Conservation (phyloP, 2,329 filamentous ascomycete genomes). For the Exophiala alcalophila region DNA sequence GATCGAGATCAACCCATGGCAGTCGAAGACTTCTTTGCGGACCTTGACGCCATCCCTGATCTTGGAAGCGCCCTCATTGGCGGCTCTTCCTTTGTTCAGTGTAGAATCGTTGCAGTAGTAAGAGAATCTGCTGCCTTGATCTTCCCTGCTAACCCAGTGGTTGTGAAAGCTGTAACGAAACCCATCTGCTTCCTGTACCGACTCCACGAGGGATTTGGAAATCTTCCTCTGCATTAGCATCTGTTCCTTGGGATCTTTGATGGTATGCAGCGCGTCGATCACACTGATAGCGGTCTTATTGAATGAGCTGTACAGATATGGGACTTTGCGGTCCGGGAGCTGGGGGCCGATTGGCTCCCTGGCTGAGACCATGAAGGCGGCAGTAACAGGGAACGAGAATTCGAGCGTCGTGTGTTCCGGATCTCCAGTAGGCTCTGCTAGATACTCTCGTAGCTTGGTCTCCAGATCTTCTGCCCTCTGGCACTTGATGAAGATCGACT, state of each 20-base stretch:
- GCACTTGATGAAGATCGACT: constrained; percentile 24
- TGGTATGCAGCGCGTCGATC: constrained; percentile 23
- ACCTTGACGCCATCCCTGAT: constrained; percentile 18
- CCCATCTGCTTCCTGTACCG: constrained; percentile 23
- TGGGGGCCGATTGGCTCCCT: constrained; percentile 4
- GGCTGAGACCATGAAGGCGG: constrained; percentile 26
- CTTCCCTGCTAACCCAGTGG: constrained; percentile 29
- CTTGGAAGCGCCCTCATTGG: constrained; percentile 24
- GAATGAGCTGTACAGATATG: constrained; percentile 21
- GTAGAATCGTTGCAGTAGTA: constrained; percentile 30
- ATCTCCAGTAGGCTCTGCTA: constrained; percentile 21
- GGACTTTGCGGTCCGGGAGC: constrained; percentile 8
- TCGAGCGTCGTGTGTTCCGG: constrained; percentile 29
- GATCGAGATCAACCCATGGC: constrained; percentile 24
- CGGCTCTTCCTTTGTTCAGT: constrained; percentile 29
- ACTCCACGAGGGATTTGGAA: constrained; percentile 24
- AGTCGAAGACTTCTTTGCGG: constrained; percentile 28
- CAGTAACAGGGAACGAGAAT: constrained; percentile 26
- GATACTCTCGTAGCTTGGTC: constrained; percentile 20
- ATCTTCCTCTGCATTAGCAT: constrained; percentile 26
- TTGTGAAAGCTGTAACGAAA: constrained; percentile 30
- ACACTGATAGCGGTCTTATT: constrained; percentile 27
- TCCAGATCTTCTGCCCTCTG: constrained; percentile 26
- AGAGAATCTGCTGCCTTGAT: constrained; percentile 28
- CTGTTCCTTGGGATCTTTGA: constrained; percentile 22